A percentile compares a stretch with the other conserved stretches of the same genome.
These are phyloP conservation scores for Pichia sp. DNA, from an alignment of 1,139 yeast species.

Conservation along the genomic window DNA sequence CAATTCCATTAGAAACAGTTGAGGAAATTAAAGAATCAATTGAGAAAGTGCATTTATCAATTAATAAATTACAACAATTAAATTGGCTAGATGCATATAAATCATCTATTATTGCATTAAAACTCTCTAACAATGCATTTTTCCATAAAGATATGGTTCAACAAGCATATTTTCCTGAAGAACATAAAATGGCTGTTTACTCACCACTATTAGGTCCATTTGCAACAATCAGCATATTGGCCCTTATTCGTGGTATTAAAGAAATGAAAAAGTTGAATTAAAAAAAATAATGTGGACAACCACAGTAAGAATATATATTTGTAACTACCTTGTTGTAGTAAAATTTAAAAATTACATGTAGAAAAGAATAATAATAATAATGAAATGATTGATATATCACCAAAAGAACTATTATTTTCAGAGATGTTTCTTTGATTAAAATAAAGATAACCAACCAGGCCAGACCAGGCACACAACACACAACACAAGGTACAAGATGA, in stretches of 20 bases:
- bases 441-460: too few relatives aligned
- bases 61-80: slow-evolving; percentile 10
- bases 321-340: too few relatives aligned
- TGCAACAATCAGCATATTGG: slow-evolving; percentile 59
- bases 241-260: slow-evolving; percentile 40
- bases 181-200: slow-evolving; percentile 89
- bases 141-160: slow-evolving; percentile 94
- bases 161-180: slow-evolving; percentile 90
- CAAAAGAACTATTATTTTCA: too few relatives aligned
- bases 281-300: too few relatives aligned
- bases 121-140: slow-evolving; percentile 67
- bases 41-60: slow-evolving; percentile 16
- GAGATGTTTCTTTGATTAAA: too few relatives aligned
- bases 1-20: slow-evolving; percentile 68
- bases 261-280: slow-evolving; percentile 25
- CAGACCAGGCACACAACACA: too few relatives aligned
- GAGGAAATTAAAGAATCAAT: slow-evolving; percentile 41
- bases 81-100: slow-evolving; percentile 43
- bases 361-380: too few relatives aligned
- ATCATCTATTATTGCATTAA: slow-evolving; percentile 50
- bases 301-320: too few relatives aligned
- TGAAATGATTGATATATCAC: too few relatives aligned
- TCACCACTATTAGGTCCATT: slow-evolving; percentile 86
- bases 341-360: too few relatives aligned
- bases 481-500: too few relatives aligned